These are phyloP conservation scores for Hyphodiscus sp. DNA, from an alignment of 2,329 filamentous ascomycete genomes.

Conservation along the genomic window DNA sequence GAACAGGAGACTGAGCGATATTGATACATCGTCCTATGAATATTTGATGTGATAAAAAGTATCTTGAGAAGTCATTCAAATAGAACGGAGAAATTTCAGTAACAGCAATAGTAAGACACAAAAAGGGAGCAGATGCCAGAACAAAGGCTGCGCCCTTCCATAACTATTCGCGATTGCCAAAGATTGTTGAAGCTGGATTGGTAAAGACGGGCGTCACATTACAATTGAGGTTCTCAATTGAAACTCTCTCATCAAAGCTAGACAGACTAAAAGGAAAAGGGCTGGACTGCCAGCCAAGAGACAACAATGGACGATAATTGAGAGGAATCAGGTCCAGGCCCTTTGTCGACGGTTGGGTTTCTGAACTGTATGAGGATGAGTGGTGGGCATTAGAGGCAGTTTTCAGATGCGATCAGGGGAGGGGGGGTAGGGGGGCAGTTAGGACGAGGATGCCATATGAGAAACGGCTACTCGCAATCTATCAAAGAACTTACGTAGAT, in stretches of 20 bases:
- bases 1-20: background rate
- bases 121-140: background rate
- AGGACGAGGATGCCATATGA: background rate
- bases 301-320: background rate
- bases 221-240: conserved; percentile 2
- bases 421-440: too few species aligned
- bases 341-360: background rate
- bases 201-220: conserved; percentile 7
- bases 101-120: background rate
- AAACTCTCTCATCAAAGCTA: background rate
- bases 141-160: background rate
- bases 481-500: background rate
- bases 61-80: background rate
- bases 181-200: conserved; percentile 1
- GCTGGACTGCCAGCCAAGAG: background rate
- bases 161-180: background rate
- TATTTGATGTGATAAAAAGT: background rate
- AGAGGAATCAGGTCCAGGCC: background rate
- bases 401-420: background rate
- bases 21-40: background rate
- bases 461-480: conserved; percentile 3
- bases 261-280: background rate
- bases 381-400: background rate
- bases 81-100: background rate
- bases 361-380: background rate